phyloP scores from a whole-genome alignment of 345 rosid genomes.

The Anastatica hierochuntica region DNA sequence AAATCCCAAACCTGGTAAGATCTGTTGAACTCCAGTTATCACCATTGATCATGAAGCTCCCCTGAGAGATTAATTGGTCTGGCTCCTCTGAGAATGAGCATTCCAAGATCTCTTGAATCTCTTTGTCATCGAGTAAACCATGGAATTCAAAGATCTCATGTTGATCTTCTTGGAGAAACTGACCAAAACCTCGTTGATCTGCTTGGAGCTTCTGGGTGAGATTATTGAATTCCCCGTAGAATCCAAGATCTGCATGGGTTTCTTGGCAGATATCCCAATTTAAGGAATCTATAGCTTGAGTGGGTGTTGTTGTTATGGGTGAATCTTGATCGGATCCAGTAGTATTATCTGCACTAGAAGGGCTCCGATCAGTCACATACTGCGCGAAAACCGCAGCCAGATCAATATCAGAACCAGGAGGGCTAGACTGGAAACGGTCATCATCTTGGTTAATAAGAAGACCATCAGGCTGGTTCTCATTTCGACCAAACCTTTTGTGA shows the following conservation, averaged over 20 bases:
- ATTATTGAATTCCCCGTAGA: conserved; percentile 9
- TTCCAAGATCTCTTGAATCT: conserved; percentile 31
- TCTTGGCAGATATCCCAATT: conserved; percentile 26
- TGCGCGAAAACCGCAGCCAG: conserved; percentile 65
- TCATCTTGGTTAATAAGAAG: conserved; percentile 11
- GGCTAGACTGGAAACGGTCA: conserved; percentile 5
- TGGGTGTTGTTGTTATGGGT: conserved; percentile 15
- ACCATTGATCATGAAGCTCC: conserved; percentile 26
- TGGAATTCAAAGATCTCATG: conserved; percentile 25
- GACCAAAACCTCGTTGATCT: conserved; percentile 8
- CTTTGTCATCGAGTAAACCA: conserved; percentile 34
- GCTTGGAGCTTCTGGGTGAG: conserved; percentile 8
- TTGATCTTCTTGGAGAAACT: conserved; percentile 18
- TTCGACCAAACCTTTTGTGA: conserved; percentile 25
- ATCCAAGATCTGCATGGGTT: conserved; percentile 13
- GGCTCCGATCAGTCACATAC: conserved; percentile 38
- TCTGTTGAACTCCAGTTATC: conserved; percentile 54
- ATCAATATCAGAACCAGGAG: conserved; percentile 34
- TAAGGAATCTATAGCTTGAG: conserved; percentile 16
- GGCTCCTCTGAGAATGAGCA: conserved; percentile 26
- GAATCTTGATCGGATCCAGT: conserved; percentile 25
- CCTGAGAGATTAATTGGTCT: conserved; percentile 29
- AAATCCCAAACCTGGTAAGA: conserved; percentile 41
- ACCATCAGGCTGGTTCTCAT: conserved; percentile 15
- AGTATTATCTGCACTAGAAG: conserved; percentile 21